A percentile compares a stretch with the other conserved stretches of the same genome.
phyloP scores from a whole-genome alignment of 1,139 yeast genomes.

The Lipomyces yarrowii region DNA sequence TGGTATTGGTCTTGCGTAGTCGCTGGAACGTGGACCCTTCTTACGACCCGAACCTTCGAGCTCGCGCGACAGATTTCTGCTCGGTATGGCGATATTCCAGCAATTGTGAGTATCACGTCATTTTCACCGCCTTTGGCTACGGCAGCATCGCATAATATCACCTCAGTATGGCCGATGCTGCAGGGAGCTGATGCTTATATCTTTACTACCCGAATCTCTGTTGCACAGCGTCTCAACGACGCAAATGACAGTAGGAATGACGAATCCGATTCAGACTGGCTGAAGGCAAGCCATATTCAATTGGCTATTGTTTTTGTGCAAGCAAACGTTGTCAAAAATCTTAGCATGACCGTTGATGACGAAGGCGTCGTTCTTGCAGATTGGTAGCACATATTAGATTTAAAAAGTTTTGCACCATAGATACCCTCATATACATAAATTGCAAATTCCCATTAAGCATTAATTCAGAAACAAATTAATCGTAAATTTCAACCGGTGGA shows the following conservation, averaged over 20 bases:
- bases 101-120: constrained; percentile 7
- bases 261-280: constrained; percentile 1
- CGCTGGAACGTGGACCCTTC: constrained; percentile 11
- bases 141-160: background rate
- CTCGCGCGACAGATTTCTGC: constrained; percentile 2
- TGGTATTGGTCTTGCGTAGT: constrained; percentile 10
- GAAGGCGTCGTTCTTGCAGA: constrained; percentile 12
- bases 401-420: background rate
- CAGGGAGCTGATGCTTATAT: constrained; percentile 13
- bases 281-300: background rate
- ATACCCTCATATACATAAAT: background rate
- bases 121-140: constrained; percentile 2
- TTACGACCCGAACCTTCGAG: background rate
- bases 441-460: background rate
- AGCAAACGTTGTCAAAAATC: background rate
- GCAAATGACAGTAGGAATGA: background rate
- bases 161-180: constrained; percentile 19
- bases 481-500: constrained; percentile 94
- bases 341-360: constrained; percentile 7
- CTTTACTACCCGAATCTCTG: background rate
- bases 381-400: background rate
- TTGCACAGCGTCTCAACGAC: constrained; percentile 8
- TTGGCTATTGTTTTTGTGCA: background rate
- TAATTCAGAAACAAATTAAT: constrained; percentile 46
- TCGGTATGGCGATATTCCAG: constrained; percentile 13